phyloP scores from a whole-genome alignment of 2,329 filamentous ascomycete species.

The Emericellopsis atlantica region DNA sequence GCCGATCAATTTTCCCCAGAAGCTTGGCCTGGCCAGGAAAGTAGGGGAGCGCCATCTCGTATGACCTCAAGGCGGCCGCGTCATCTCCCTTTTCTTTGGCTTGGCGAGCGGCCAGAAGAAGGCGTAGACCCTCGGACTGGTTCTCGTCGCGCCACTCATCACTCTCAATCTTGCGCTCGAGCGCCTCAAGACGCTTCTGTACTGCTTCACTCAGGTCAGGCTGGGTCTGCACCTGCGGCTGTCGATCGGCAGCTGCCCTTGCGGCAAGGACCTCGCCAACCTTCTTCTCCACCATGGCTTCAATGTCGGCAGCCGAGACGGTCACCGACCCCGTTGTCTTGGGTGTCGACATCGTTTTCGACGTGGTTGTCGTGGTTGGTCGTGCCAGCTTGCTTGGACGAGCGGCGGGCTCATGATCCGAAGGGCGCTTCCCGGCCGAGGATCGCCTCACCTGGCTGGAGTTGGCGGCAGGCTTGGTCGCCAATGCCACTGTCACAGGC shows the following conservation, averaged over 20 bases:
- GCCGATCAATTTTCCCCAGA: constrained; percentile 52
- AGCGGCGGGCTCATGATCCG: constrained; percentile 22
- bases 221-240: constrained; percentile 15
- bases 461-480: constrained; percentile 18
- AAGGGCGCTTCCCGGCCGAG: constrained; percentile 26
- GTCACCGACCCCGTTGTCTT: constrained; percentile 17
- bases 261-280: constrained; percentile 80
- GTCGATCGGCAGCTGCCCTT: constrained; percentile 38
- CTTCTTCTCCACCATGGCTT: constrained; percentile 85
- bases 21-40: constrained; percentile 80
- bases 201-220: constrained; percentile 62
- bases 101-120: constrained; percentile 82
- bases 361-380: constrained; percentile 13
- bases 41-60: constrained; percentile 69
- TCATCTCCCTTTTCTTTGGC: constrained; percentile 78
- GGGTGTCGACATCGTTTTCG: constrained; percentile 1
- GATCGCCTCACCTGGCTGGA: constrained; percentile 19
- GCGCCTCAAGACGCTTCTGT: constrained; percentile 65
- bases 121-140: constrained; percentile 71
- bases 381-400: constrained; percentile 37
- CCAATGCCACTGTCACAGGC: constrained; percentile 6
- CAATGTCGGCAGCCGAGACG: constrained; percentile 64
- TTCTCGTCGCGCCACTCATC: constrained; percentile 52
- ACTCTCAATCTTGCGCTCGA: constrained; percentile 72
- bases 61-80: constrained; percentile 67